Evolutionary conservation across 257 asterid genomes (phyloP).

Genomic region (Rubia yunnanensis): DNA sequence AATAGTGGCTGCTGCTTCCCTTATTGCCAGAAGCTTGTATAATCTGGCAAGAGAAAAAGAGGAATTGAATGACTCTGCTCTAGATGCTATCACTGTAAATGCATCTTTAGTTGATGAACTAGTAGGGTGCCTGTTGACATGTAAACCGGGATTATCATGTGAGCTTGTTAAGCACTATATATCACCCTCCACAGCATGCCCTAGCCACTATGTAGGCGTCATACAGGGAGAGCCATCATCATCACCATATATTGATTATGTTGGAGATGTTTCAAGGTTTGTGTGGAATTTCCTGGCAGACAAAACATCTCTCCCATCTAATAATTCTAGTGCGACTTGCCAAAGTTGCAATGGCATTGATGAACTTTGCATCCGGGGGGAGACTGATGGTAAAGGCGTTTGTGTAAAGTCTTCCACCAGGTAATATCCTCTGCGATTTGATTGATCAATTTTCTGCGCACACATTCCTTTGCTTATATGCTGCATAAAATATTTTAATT

Average conservation of each 20-base stretch:
- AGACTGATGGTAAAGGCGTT: constrained; percentile 65
- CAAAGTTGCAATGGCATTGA: constrained; percentile 52
- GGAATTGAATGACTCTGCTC: constrained; percentile 25
- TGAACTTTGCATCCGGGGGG: constrained; percentile 60
- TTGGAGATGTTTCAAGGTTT: constrained; percentile 76
- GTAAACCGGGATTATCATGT: constrained; percentile 84
- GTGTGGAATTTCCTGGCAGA: constrained; percentile 86
- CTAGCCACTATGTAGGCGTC: constrained; percentile 84
- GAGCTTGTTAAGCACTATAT: constrained; percentile 67
- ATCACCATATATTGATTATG: constrained; percentile 47
- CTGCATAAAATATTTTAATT: neutral
- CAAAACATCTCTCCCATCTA: constrained; percentile 56
- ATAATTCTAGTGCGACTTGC: constrained; percentile 48
- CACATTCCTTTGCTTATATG: neutral
- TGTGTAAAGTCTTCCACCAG: constrained; percentile 86
- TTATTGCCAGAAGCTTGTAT: constrained; percentile 81
- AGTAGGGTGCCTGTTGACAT: constrained; percentile 60
- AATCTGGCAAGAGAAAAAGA: constrained; percentile 59
- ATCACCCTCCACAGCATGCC: constrained; percentile 67
- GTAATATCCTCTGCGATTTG: constrained; percentile 24
- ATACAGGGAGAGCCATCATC: constrained; percentile 70
- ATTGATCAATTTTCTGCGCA: too few relatives aligned
- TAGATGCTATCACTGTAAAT: constrained; percentile 46
- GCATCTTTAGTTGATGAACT: constrained; percentile 74
- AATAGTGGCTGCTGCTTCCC: constrained; percentile 81